A percentile compares a stretch with the other conserved stretches of the same genome.
Evolutionary conservation across 192 early-diverging fungal species (phyloP).

Genomic region (Coemansia sp.): DNA sequence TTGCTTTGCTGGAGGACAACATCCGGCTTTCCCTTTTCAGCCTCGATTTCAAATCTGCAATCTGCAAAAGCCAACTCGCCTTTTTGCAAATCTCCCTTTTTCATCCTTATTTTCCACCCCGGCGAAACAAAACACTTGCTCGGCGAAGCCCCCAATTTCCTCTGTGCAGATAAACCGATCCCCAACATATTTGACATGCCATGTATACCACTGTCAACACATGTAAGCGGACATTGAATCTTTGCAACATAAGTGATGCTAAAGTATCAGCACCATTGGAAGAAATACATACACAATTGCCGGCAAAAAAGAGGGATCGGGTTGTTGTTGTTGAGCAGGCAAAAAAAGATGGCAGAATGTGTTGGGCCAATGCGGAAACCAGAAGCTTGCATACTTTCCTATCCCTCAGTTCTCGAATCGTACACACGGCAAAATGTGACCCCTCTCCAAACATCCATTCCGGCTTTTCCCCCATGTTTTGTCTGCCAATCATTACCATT

Average conservation of each 20-base stretch:
- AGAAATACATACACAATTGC: too few relatives aligned
- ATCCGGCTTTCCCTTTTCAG: neutral
- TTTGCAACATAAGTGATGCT: neutral
- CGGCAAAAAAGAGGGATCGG: too few relatives aligned
- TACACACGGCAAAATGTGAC: too few relatives aligned
- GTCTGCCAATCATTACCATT: too few relatives aligned
- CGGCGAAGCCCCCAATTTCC: neutral
- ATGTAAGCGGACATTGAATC: neutral
- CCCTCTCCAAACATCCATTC: too few relatives aligned
- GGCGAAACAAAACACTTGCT: neutral
- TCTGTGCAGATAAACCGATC: neutral
- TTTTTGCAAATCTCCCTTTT: neutral
- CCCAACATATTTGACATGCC: neutral
- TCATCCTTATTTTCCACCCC: neutral
- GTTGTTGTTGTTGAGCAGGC: too few relatives aligned
- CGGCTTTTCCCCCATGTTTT: too few relatives aligned
- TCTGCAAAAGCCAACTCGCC: neutral
- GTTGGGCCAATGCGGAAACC: too few relatives aligned
- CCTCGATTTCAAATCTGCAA: neutral
- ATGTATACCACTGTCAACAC: neutral
- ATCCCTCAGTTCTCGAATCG: too few relatives aligned
- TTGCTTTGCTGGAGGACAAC: neutral
- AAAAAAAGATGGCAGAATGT: too few relatives aligned
- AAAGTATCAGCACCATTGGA: too few relatives aligned
- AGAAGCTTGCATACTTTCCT: too few relatives aligned